A percentile compares a stretch with the other conserved stretches of the same genome.
Conservation (phyloP, 768 basidiomycete genomes). For the Tulasnella sp. region DNA sequence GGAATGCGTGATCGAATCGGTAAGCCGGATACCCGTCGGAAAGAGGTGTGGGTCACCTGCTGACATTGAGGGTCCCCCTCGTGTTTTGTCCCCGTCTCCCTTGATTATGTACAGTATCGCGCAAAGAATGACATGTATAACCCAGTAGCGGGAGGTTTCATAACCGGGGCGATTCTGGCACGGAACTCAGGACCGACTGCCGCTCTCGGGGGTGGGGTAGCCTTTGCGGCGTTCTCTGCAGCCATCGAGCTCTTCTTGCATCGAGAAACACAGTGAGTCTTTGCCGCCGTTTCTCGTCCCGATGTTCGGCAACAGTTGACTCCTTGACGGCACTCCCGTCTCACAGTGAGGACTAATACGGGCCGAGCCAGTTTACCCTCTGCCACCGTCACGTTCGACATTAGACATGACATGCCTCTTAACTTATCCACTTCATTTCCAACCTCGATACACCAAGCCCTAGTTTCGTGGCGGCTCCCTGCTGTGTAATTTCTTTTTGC, state of each 20-base stretch:
- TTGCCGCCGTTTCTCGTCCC: neutral
- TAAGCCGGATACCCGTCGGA: slow-evolving; percentile 33
- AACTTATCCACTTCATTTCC: neutral
- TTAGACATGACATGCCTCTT: neutral
- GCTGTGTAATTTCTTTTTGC: neutral
- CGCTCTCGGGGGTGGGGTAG: slow-evolving; percentile 75
- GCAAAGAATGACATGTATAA: slow-evolving; percentile 94
- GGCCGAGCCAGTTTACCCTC: neutral
- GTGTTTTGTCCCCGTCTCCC: neutral
- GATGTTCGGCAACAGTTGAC: neutral
- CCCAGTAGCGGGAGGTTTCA: slow-evolving; percentile 74
- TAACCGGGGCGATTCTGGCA: slow-evolving; percentile 81
- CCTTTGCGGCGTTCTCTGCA: slow-evolving; percentile 88
- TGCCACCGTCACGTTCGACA: neutral
- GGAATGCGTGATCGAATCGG: slow-evolving; percentile 91
- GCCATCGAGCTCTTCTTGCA: slow-evolving; percentile 80
- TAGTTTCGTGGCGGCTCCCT: neutral
- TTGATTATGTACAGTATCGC: slow-evolving; percentile 57
- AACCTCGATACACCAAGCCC: neutral
- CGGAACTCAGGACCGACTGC: slow-evolving; percentile 79
- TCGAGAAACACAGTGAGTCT: slow-evolving; percentile 61
- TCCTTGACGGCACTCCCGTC: neutral
- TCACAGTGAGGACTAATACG: slow-evolving; percentile 3
- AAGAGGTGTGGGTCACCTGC: neutral
- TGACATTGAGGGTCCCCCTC: neutral